Percentiles rank a stretch among this genome's conserved stretches.
Evolutionary conservation across 208 protist genomes (phyloP).

Genomic region (Naegleria gruberi): DNA sequence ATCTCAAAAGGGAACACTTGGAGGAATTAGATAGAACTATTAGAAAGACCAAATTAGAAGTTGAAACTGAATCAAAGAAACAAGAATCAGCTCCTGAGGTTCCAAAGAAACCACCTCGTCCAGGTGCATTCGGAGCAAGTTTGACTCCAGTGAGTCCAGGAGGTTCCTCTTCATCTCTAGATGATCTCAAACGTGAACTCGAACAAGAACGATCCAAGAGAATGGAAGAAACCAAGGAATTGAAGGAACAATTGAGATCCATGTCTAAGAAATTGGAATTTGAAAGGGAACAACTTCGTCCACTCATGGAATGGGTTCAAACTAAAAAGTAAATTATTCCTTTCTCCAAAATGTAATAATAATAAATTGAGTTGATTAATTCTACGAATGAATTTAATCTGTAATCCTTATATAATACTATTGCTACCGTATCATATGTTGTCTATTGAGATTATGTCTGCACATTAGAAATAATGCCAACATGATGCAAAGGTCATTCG

Average conservation of each 20-base stretch:
- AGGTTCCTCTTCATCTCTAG: background rate
- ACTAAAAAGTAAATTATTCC: background rate
- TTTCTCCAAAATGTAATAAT: too few relatives aligned
- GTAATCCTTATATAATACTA: too few relatives aligned
- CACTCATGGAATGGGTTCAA: background rate
- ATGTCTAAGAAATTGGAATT: background rate
- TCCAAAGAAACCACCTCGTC: background rate
- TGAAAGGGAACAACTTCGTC: background rate
- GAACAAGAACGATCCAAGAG: background rate
- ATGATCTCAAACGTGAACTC: background rate
- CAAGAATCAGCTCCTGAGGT: background rate
- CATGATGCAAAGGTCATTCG: too few relatives aligned
- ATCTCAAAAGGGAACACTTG: background rate
- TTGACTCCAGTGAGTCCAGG: background rate
- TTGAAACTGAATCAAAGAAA: background rate
- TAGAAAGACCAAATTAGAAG: background rate
- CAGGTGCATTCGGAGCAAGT: background rate
- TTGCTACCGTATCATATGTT: too few relatives aligned
- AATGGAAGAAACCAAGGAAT: background rate
- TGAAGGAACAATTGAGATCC: background rate
- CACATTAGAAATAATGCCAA: too few relatives aligned
- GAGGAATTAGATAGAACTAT: background rate
- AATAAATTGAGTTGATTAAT: too few relatives aligned
- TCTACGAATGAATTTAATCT: too few relatives aligned
- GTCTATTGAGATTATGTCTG: too few relatives aligned